Base-by-base conservation (phyloP, 768 basidiomycete species). In the Mycena vulgaris region DNA sequence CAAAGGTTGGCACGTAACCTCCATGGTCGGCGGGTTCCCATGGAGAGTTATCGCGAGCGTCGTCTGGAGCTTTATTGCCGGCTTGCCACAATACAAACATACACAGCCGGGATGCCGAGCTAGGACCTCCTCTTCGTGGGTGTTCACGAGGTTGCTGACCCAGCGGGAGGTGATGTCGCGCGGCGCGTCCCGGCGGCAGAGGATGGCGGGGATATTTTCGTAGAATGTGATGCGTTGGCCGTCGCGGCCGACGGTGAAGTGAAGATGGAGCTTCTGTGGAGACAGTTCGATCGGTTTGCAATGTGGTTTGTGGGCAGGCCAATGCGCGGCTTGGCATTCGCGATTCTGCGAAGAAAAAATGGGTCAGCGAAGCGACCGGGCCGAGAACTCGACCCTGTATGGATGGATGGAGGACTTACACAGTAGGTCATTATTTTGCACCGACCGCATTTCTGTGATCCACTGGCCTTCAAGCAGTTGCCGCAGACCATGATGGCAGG, bases 91-190 rank as follows among this genome's bases (percentile, higher is more conserved):
- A 39, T 58, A 66, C 21, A 31, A 19, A 47, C 64, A 66, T 51
- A 27, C 25, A 35, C 59, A 31, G n/a, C 27, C 56, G 17, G 64
- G 64, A 49, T 37, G 35, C 33, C 47, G 64, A 39, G 45, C 64
- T 19, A 67, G 21, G 49, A 67, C 58, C 30, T 45, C 49, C 37
- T 52, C 65, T 59, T 59, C 57, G 57, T 53, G 58, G 9, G 58
- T 60, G 48, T 67, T 27, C 14, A 67, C 66, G 49, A 67, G 48
- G 25, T 60, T 42, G 37, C 66, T 53, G 58, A 60, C 30, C 66
- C 66, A 67, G n/a, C 58, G 66, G 37, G 66, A 67, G 40, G 66
- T 67, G 5, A 67, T 57, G 2, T 67, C 66, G 66, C 66, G 66
- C 28, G 66, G 66, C n/a, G 65, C 65, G 37, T 67, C 66, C 37